A percentile compares a stretch with the other conserved stretches of the same genome.
These are phyloP conservation scores for Corymbia calophylla DNA, from an alignment of 441 rosid species.

Conservation along the genomic window DNA sequence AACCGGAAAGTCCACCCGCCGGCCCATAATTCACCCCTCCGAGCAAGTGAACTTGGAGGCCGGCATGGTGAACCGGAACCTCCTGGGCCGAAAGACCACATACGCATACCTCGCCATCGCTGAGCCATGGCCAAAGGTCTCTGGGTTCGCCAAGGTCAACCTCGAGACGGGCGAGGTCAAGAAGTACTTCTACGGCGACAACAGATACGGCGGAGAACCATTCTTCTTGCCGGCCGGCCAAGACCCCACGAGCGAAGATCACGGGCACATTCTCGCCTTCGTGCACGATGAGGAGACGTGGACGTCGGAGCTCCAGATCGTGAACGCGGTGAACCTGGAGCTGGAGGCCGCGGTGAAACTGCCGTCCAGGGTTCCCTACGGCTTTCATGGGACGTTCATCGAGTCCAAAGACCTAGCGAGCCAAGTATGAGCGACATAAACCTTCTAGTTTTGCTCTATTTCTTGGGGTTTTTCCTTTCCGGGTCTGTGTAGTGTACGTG, in stretches of 20 bases:
- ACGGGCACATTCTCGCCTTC: slow-evolving; percentile 50
- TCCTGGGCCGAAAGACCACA: slow-evolving; percentile 54
- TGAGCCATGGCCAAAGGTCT: slow-evolving; percentile 92
- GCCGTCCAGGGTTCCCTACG: slow-evolving; percentile 90
- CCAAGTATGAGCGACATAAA: slow-evolving; percentile 22
- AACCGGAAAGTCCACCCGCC: slow-evolving; percentile 63
- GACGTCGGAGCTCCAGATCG: slow-evolving; percentile 62
- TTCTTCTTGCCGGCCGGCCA: slow-evolving; percentile 39
- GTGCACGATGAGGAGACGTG: slow-evolving; percentile 63
- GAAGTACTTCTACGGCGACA: slow-evolving; percentile 44
- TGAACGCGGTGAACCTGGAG: slow-evolving; percentile 44
- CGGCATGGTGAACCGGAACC: slow-evolving; percentile 79
- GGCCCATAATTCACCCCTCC: slow-evolving; percentile 28
- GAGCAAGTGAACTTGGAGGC: slow-evolving; percentile 70
- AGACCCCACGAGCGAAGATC: slow-evolving; percentile 31
- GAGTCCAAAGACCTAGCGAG: slow-evolving; percentile 36
- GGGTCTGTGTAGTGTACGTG: not conserved
- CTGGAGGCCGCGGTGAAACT: slow-evolving; percentile 54
- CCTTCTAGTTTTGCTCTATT: not conserved
- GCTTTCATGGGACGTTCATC: slow-evolving; percentile 84
- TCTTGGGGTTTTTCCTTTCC: not conserved
- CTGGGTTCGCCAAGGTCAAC: slow-evolving; percentile 83
- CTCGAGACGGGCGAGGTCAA: slow-evolving; percentile 47
- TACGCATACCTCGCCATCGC: slow-evolving; percentile 66
- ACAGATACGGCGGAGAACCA: slow-evolving; percentile 78